Base-by-base conservation (phyloP, 495 filamentous ascomycete genomes). In the Terfezia claveryi region DNA sequence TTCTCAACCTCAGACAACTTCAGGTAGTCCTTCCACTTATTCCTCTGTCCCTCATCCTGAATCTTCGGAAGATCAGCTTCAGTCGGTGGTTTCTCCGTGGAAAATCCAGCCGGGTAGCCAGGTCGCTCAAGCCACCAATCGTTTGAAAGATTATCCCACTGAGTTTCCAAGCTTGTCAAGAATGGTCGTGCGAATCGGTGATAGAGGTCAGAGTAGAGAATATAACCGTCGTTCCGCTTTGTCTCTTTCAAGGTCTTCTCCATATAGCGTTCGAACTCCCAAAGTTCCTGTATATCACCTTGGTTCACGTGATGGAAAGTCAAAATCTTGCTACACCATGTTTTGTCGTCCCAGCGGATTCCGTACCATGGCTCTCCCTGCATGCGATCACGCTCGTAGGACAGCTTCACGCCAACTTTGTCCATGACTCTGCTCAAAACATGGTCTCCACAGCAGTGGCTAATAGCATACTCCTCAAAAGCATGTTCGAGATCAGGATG, bases 391-490 rank as follows among this genome's bases (percentile, higher is more conserved):
- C 23, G 50, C 23, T 51, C 16, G 12, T 20, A 32, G 11, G 23
- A 51, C n/a, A 51, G 23, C 11, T 7, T 23, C 11, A 51, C 23
- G 6, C 50, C 50, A 20, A 23, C 12, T 16, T 51, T 12, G 23
- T 23, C 12, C 50, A 51, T 4, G 50, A 51, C n/a, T 23, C 23
- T n/a, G 27, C n/a, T 17, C n/a, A 85, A 68, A 5, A 84, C 69
- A 55, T 76, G 74, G 62, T 86, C 83, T 3, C 83, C 82, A 49
- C 80, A 84, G 70, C 81, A 85, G 52, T 78, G 73, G 9, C 59
- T 57, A 54, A 72, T 69, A 0, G 77, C 77, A 50, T 66, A 71
- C n/a, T 65, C 59, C 61, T 84, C 76, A 51, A 73, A 72, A 55
- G 70, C 67, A 50, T 68, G 68, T 0, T 63, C 74, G 46, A 78